Evolutionary conservation across 805 yeast genomes (phyloP), one percentile per base, ranked within the genome.

Genomic region (Monosporozyma aquatica): DNA sequence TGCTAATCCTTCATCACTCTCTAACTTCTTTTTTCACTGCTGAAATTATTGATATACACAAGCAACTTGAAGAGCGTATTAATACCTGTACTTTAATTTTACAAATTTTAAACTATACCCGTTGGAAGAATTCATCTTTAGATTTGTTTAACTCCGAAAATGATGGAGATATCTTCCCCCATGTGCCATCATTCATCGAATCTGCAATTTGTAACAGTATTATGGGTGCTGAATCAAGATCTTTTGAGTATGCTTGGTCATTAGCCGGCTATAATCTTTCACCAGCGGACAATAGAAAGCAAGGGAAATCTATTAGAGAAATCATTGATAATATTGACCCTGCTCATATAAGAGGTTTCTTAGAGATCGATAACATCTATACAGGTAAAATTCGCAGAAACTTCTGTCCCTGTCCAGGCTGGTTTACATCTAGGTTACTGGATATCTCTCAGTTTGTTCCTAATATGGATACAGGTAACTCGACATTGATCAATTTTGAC

Each of bases 381-480:
- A 47, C 60, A 40, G 44, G 58, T 4, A 61, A 51, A n/a, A 18
- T 32, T 20, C 47, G 47, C 47, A 59, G 44, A 69, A 70, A 42
- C 71, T 64, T 85, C 39, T 75, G 87, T 5, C 92, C 95, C 2
- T 89, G 96, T 55, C 76, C 87, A 45, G 97, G 97, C 9, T 90
- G 97, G 97, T 69, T 87, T 40, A 68, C 82, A 20, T 90, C 83
- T 52, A 77, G 94, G 47, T 65, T 90, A 48, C 58, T 87, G 42
- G 95, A 85, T 54, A 76, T 80, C 46, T 77, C 81, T 1, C 78
- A 82, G 48, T 80, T 74, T 54, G 79, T 87, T 40, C 95, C 96
- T 15, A 84, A 82, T 53, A 83, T 78, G 76, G 75, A 81, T 40
- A 71, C 76, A 30, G 78, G 73, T 45, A 75, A 80, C 53, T 71